Percentiles rank a stretch among this genome's conserved stretches.
These are phyloP conservation scores for Westerdykella ornata DNA, from an alignment of 2,329 filamentous ascomycete species.

Conservation along the genomic window DNA sequence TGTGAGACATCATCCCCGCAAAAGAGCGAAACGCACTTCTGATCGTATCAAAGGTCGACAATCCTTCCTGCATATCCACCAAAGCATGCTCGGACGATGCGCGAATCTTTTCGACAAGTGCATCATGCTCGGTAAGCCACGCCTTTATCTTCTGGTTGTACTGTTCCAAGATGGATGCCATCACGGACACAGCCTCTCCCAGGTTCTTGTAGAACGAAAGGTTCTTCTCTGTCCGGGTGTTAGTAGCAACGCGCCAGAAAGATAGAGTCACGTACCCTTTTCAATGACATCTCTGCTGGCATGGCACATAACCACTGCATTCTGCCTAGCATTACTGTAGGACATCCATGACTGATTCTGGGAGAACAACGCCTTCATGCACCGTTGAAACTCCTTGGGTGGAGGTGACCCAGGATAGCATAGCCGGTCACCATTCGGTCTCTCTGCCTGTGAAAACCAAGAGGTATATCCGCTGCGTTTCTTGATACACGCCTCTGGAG, in stretches of 20 bases:
- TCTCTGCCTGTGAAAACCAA: constrained; percentile 12
- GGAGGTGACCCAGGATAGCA: constrained; percentile 33
- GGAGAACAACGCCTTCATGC: constrained; percentile 49
- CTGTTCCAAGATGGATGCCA: constrained; percentile 18
- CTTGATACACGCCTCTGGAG: constrained; percentile 27
- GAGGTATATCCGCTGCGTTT: constrained; percentile 11
- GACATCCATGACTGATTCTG: constrained; percentile 57
- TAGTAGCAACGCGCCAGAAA: background rate
- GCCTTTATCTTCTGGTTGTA: constrained; percentile 21
- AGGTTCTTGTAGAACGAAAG: constrained; percentile 31
- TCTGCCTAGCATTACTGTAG: constrained; percentile 57
- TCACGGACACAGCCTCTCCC: constrained; percentile 19
- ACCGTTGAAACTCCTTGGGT: constrained; percentile 41
- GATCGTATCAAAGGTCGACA: constrained; percentile 2
- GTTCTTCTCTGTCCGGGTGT: constrained; percentile 14
- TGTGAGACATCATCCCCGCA: constrained; percentile 1
- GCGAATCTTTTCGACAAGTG: constrained; percentile 17
- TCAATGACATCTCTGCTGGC: constrained; percentile 54
- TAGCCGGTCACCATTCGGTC: constrained; percentile 4
- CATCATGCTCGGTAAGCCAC: constrained; percentile 18
- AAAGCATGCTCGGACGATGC: constrained; percentile 16
- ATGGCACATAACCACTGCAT: constrained; percentile 57
- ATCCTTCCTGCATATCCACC: constrained; percentile 9
- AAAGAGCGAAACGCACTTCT: background rate
- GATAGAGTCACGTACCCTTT: constrained; percentile 37